Percentiles rank a stretch among this genome's conserved stretches.
Conservation (phyloP, 148 eudicot species). For the Diospyros kaki region DNA sequence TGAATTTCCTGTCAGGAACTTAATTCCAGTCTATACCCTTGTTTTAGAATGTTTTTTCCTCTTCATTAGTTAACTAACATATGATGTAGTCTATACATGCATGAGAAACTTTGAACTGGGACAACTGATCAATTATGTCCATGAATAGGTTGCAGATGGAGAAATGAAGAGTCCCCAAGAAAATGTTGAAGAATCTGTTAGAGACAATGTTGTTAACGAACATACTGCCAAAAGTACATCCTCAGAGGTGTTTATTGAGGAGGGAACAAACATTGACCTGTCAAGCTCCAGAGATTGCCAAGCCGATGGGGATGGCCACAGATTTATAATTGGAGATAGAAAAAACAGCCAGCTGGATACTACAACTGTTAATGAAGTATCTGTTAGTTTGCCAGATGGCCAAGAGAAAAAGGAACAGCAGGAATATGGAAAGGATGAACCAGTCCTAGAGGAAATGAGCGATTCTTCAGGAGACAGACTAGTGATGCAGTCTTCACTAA, state of each 20-base stretch:
- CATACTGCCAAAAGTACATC: slow-evolving; percentile 9
- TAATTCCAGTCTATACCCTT: slow-evolving; percentile 15
- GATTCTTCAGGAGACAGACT: slow-evolving; percentile 27
- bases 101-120: slow-evolving; percentile 10
- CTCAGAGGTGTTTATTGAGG: slow-evolving; percentile 15
- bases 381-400: neutral
- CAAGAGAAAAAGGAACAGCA: slow-evolving; percentile 20
- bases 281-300: slow-evolving; percentile 19
- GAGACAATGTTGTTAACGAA: slow-evolving; percentile 11
- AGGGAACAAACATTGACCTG: slow-evolving; percentile 25
- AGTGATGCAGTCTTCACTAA: slow-evolving; percentile 33
- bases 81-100: slow-evolving; percentile 12
- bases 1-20: slow-evolving; percentile 16
- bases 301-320: slow-evolving; percentile 11
- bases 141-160: slow-evolving; percentile 18
- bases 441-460: slow-evolving; percentile 18
- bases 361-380: slow-evolving; percentile 4
- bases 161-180: slow-evolving; percentile 12
- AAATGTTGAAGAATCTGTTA: slow-evolving; percentile 15
- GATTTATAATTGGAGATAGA: slow-evolving; percentile 13
- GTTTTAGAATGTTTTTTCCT: slow-evolving; percentile 13
- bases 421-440: slow-evolving; percentile 28
- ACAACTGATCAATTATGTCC: slow-evolving; percentile 2
- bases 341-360: slow-evolving; percentile 14
- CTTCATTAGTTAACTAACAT: slow-evolving; percentile 10